These are phyloP conservation scores for Boletus rubropictus DNA, from an alignment of 768 basidiomycete genomes.

Conservation along the genomic window DNA sequence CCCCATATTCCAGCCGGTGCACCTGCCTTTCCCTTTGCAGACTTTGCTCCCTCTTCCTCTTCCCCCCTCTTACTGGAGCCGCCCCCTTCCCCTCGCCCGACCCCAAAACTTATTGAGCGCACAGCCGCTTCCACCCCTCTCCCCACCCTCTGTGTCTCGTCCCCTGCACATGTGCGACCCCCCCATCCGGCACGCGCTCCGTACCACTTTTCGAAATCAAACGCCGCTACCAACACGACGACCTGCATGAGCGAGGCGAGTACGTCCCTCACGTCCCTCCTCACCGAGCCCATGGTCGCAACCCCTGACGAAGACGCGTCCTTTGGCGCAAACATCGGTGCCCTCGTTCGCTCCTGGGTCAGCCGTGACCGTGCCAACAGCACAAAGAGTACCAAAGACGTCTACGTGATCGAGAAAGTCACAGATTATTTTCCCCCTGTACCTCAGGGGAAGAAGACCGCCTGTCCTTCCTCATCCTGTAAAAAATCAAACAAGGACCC, in stretches of 20 bases:
- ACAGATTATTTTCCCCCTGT: conserved; percentile 27
- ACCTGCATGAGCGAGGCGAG: conserved; percentile 35
- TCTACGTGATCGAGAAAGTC: conserved; percentile 25
- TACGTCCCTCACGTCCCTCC: conserved; percentile 48
- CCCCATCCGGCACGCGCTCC: conserved; percentile 29
- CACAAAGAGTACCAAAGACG: conserved; percentile 25
- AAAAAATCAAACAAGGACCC: conserved; percentile 20
- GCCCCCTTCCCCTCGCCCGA: conserved; percentile 21
- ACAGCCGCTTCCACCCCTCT: conserved; percentile 27
- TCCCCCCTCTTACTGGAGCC: conserved; percentile 5
- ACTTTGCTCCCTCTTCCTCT: conserved; percentile 5
- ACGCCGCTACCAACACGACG: conserved; percentile 34
- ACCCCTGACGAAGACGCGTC: conserved; percentile 38
- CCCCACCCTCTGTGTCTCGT: conserved; percentile 49
- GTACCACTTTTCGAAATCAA: conserved; percentile 31
- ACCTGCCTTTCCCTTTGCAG: conserved; percentile 25
- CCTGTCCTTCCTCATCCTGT: conserved; percentile 1
- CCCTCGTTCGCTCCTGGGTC: conserved; percentile 31
- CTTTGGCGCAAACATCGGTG: conserved; percentile 44
- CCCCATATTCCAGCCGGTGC: conserved; percentile 30
- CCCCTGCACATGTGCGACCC: conserved; percentile 29
- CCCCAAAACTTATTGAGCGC: conserved; percentile 34
- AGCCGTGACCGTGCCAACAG: conserved; percentile 22
- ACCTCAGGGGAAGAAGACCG: conserved; percentile 16
- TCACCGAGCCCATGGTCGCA: conserved; percentile 37